phyloP scores from a whole-genome alignment of 768 basidiomycete species.

The Mycena albidolilacea region DNA sequence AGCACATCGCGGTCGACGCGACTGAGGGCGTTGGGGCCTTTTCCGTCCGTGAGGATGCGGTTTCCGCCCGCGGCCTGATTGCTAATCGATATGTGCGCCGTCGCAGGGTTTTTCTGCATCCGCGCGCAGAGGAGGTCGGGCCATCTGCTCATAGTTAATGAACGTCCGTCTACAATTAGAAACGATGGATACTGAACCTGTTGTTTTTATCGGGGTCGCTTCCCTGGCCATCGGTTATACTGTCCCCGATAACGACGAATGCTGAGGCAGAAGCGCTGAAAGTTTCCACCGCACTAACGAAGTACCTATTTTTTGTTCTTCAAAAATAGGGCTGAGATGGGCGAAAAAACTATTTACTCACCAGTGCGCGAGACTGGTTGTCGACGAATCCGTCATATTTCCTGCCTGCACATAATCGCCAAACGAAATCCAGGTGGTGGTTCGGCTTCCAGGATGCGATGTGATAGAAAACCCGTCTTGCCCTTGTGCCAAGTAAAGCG shows the following conservation, averaged over 20 bases:
- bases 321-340: not conserved
- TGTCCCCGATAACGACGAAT: conserved; percentile 65
- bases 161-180: not conserved
- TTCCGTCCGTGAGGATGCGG: conserved; percentile 64
- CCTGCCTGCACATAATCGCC: conserved; percentile 54
- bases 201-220: conserved; percentile 62
- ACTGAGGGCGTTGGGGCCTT: conserved; percentile 63
- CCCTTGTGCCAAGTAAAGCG: conserved; percentile 57
- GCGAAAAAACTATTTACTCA: conserved; percentile 33
- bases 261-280: conserved; percentile 51
- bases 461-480: conserved; percentile 59
- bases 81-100: conserved; percentile 55
- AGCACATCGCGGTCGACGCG: conserved; percentile 69
- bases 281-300: conserved; percentile 60
- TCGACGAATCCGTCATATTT: conserved; percentile 52
- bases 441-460: conserved; percentile 65
- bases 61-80: conserved; percentile 72
- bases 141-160: conserved; percentile 50
- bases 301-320: conserved; percentile 51
- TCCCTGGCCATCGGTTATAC: conserved; percentile 68
- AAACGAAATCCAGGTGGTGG: conserved; percentile 59
- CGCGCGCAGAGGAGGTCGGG: conserved; percentile 63
- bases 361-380: conserved; percentile 55
- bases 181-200: conserved; percentile 47
- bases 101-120: conserved; percentile 52